phyloP scores from a whole-genome alignment of 1,284 basidiomycete species.

The Sanghuangporus baumii region DNA sequence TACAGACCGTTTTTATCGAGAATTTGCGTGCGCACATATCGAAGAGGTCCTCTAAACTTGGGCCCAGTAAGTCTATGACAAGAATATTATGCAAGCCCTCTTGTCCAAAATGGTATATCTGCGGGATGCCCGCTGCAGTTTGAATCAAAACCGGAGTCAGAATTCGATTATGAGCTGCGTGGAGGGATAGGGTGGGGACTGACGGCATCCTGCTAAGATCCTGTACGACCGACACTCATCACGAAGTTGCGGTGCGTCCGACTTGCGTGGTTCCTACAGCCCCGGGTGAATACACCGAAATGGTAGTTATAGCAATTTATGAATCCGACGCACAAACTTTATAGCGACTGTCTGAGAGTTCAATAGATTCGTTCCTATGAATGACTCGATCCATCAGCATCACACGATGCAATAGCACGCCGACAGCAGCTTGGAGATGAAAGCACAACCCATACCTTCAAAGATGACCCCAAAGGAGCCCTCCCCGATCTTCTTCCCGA shows the following conservation, averaged over 20 bases:
- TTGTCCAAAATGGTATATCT: conserved; percentile 97
- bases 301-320: neutral
- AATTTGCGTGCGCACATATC: conserved; percentile 97
- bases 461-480: conserved; percentile 97
- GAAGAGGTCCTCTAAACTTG: conserved; percentile 90
- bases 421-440: neutral
- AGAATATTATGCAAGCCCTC: conserved; percentile 97
- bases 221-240: conserved; percentile 98
- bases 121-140: conserved; percentile 75
- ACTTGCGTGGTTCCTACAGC: conserved; percentile 86
- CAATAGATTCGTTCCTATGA: conserved; percentile 83
- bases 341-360: conserved; percentile 96
- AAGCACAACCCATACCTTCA: conserved; percentile 56
- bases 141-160: neutral
- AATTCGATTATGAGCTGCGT: neutral
- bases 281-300: neutral
- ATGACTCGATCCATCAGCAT: neutral
- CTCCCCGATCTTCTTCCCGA: conserved; percentile 80
- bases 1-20: conserved; percentile 92
- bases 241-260: conserved; percentile 91
- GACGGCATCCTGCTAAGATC: conserved; percentile 87
- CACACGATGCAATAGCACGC: conserved; percentile 1
- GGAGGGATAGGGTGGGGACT: conserved; percentile 33
- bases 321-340: conserved; percentile 78
- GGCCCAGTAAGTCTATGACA: conserved; percentile 92